Conservation (phyloP, 768 basidiomycete genomes). For the Pleurotus eryngii region DNA sequence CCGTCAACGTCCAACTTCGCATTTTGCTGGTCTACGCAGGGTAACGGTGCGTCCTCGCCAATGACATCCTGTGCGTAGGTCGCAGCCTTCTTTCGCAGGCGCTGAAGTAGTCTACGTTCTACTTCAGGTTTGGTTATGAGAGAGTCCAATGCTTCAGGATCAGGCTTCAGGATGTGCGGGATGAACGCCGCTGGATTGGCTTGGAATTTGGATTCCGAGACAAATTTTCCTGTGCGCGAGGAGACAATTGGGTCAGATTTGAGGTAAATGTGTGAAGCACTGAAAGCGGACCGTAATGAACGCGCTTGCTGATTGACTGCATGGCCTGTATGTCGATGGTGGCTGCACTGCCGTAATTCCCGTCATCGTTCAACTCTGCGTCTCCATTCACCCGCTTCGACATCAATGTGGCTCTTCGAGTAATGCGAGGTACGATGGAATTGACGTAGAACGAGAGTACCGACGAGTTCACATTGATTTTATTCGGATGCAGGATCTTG, state of each 20-base stretch:
- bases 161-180: conserved; percentile 82
- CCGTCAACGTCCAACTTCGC: conserved; percentile 89
- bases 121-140: conserved; percentile 98
- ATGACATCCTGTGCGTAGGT: conserved; percentile 79
- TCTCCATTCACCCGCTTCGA: conserved; percentile 65
- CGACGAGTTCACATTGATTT: conserved; percentile 80
- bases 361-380: conserved; percentile 84
- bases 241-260: background rate
- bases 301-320: conserved; percentile 97
- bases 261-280: background rate
- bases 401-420: conserved; percentile 63
- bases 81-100: conserved; percentile 81
- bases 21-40: conserved; percentile 33
- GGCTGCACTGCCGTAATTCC: conserved; percentile 95
- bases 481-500: conserved; percentile 72
- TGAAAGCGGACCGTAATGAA: conserved; percentile 82
- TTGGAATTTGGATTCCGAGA: conserved; percentile 96
- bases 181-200: conserved; percentile 83
- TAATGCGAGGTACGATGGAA: conserved; percentile 87
- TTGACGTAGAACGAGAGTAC: conserved; percentile 89
- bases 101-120: conserved; percentile 76
- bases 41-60: conserved; percentile 55
- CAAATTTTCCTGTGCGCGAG: conserved; percentile 81
- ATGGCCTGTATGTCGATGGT: conserved; percentile 94
- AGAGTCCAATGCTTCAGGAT: conserved; percentile 72